Percentiles rank a stretch among this genome's conserved stretches.
Conservation (phyloP, 2,329 filamentous ascomycete genomes). For the Colletotrichum tropicale region DNA sequence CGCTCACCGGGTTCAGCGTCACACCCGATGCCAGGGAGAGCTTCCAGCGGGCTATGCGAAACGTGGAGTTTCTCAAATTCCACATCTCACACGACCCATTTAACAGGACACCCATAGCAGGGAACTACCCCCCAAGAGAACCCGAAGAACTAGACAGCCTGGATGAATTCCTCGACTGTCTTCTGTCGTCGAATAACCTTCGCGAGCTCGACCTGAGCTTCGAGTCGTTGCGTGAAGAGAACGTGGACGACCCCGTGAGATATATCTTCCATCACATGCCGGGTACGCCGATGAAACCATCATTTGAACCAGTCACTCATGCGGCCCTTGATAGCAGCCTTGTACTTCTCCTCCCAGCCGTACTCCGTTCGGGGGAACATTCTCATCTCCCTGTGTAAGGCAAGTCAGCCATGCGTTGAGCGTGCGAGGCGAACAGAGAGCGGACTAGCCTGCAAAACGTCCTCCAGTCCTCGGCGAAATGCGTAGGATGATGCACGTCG, state of each 20-base stretch:
- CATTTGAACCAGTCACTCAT: neutral
- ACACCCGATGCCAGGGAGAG: neutral
- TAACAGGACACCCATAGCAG: neutral
- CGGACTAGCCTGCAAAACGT: neutral
- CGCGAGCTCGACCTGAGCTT: neutral
- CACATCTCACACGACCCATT: neutral
- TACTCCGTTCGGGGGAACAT: neutral
- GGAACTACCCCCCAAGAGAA: neutral
- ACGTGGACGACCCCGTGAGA: neutral
- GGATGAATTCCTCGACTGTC: neutral
- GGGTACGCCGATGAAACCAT: neutral
- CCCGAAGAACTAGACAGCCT: neutral
- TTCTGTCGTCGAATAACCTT: neutral
- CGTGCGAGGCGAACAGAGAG: neutral
- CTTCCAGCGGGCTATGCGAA: neutral
- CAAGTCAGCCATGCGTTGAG: neutral
- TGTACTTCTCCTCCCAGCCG: neutral
- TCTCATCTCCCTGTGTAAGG: neutral
- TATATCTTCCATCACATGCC: neutral
- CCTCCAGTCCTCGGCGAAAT: neutral
- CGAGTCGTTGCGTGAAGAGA: neutral
- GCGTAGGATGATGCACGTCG: neutral
- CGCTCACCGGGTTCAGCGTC: neutral
- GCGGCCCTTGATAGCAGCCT: neutral
- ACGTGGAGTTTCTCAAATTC: neutral